These are phyloP conservation scores for Verticillium longisporum DNA, from an alignment of 2,329 filamentous ascomycete species.

Conservation along the genomic window DNA sequence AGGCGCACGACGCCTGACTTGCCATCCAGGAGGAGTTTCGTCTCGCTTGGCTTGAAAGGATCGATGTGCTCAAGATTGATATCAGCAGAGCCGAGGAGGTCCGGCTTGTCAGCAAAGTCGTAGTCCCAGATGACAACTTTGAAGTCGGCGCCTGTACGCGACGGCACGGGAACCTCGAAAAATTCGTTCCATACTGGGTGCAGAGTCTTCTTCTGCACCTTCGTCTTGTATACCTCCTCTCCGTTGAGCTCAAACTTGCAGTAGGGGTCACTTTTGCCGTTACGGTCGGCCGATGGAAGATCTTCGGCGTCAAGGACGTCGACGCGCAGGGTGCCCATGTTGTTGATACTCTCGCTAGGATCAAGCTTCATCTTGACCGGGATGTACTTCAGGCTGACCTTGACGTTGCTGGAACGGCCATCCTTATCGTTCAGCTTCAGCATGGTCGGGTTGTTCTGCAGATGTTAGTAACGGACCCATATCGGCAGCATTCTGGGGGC, in stretches of 20 bases:
- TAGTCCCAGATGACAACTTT: slow-evolving; percentile 83
- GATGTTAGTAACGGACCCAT: neutral
- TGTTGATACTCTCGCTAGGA: slow-evolving; percentile 95
- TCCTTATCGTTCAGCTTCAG: slow-evolving; percentile 74
- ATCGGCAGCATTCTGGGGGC: neutral
- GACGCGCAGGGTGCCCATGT: slow-evolving; percentile 90
- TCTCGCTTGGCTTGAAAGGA: slow-evolving; percentile 75
- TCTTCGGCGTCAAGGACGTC: slow-evolving; percentile 82
- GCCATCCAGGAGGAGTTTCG: slow-evolving; percentile 71
- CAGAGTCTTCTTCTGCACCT: slow-evolving; percentile 93
- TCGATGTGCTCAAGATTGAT: slow-evolving; percentile 77
- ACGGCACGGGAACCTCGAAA: slow-evolving; percentile 79
- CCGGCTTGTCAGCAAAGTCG: slow-evolving; percentile 93
- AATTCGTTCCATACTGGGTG: slow-evolving; percentile 94
- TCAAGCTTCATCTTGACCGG: slow-evolving; percentile 92
- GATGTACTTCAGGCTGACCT: slow-evolving; percentile 89
- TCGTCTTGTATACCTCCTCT: slow-evolving; percentile 88
- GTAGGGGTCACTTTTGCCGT: slow-evolving; percentile 95
- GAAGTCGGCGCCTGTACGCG: slow-evolving; percentile 79
- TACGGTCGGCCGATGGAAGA: slow-evolving; percentile 88
- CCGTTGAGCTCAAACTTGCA: slow-evolving; percentile 91
- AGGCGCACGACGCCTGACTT: slow-evolving; percentile 81
- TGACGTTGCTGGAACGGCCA: slow-evolving; percentile 71
- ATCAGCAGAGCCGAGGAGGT: slow-evolving; percentile 71
- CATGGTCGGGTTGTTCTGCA: slow-evolving; percentile 81